A percentile compares a stretch with the other conserved stretches of the same genome.
Conservation (phyloP, 1,284 basidiomycete species). For the Ceratobasidium sp. region DNA sequence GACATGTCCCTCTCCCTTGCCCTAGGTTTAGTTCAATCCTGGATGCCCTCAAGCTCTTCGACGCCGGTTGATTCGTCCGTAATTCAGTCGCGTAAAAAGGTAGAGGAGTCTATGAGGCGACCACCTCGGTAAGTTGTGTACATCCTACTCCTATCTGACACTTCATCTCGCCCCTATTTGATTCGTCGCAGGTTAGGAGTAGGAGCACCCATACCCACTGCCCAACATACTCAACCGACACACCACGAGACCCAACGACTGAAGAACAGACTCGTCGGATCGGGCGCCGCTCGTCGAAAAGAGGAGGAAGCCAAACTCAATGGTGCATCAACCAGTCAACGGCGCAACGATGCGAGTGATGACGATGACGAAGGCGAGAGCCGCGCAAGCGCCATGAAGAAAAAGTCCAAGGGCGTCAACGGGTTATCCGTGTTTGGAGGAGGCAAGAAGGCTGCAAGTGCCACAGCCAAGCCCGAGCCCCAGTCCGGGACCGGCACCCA, state of each 20-base stretch:
- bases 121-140: slow-evolving; percentile 63
- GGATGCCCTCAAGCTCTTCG: slow-evolving; percentile 58
- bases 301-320: slow-evolving; percentile 23
- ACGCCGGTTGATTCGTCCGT: slow-evolving; percentile 39
- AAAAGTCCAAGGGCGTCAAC: slow-evolving; percentile 1
- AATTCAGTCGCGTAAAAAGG: slow-evolving; percentile 55
- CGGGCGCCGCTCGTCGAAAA: slow-evolving; percentile 25
- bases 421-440: slow-evolving; percentile 22
- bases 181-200: slow-evolving; percentile 16
- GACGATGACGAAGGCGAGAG: slow-evolving; percentile 19
- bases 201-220: slow-evolving; percentile 19
- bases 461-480: not conserved
- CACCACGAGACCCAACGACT: slow-evolving; percentile 29
- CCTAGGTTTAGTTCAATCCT: slow-evolving; percentile 71
- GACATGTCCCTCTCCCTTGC: slow-evolving; percentile 78
- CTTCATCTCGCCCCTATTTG: slow-evolving; percentile 11
- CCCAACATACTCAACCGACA: not conserved
- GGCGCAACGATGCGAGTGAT: not conserved
- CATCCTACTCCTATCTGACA: not conserved
- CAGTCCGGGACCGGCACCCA: not conserved
- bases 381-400: slow-evolving; percentile 26
- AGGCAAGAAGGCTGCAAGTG: not conserved
- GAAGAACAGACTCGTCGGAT: slow-evolving; percentile 33
- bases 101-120: slow-evolving; percentile 67
- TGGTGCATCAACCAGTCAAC: not conserved